Evolutionary conservation across 1,284 basidiomycete species (phyloP), one percentile per base, ranked within the genome.

Genomic region (Trametes polyzona): DNA sequence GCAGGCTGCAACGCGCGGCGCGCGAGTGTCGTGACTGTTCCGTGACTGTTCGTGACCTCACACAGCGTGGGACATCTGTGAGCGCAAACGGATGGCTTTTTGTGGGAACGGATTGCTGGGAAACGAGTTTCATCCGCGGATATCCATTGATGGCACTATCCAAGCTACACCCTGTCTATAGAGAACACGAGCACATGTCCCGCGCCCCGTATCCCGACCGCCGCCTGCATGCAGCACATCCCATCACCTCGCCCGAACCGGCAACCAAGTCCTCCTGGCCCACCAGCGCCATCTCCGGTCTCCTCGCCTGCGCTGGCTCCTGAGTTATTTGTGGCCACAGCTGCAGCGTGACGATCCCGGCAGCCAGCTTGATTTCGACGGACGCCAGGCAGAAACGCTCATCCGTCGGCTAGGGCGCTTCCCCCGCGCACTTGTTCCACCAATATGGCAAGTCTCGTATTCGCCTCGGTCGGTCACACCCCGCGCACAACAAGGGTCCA

Each of bases 371-470:
- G 36, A 39, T 39, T 21, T 39, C 11, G 11, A 12, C 32, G 11
- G 36, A 21, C 19, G 36, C 23, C 19, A 26, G 17, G 21, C 32
- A 32, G 11, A n/a, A 47, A 6, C n/a, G n/a, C n/a, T n/a, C n/a
- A 16, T 47, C 30, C 44, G 32, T 47, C 44, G 44, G 36, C 23
- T 41, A 26, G 30, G n/a, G 41, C 33, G 30, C 30, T 19, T 24
- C 41, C 9, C 26, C 29, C 30, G 7, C 27, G 44, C 30, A 48
- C 26, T 55, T 58, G 59, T 59, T 52, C 51, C 33, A 52, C 57
- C 21, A 35, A 52, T 27, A 47, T 36, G 60, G 60, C 56, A 62
- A 37, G 46, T 52, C 47, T 50, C 47, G 48, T 52, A 46, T 49
- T 55, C 52, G 48, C 42, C 23, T 17, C 30, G 26, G 36, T 36